phyloP scores from a whole-genome alignment of 1,284 basidiomycete genomes.

The Ustilago sp. region DNA sequence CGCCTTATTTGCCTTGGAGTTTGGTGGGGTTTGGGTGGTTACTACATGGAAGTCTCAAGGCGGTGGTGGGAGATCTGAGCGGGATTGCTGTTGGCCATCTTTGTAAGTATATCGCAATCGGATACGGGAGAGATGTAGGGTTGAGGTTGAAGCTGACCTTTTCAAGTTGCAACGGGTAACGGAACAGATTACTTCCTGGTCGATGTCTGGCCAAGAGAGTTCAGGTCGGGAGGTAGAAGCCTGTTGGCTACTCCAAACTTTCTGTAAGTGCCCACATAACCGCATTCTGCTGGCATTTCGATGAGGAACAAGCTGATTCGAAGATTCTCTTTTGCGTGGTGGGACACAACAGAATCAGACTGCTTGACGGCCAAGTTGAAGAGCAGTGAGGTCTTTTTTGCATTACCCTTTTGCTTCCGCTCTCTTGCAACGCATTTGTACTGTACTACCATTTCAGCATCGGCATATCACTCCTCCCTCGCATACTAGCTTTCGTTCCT shows the following conservation, averaged over 20 bases:
- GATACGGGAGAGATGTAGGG: too few species aligned
- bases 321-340: neutral
- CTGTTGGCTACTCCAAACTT: constrained; percentile 81
- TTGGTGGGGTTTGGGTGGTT: constrained; percentile 90
- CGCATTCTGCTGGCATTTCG: neutral
- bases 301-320: neutral
- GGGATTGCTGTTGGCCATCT: constrained; percentile 62
- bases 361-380: constrained; percentile 36
- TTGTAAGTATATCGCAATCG: constrained; percentile 44
- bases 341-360: constrained; percentile 26
- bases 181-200: constrained; percentile 81
- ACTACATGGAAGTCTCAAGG: constrained; percentile 85
- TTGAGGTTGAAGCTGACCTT: neutral
- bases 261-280: constrained; percentile 76
- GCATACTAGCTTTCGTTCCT: too few species aligned
- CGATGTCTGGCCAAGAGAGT: constrained; percentile 94
- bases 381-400: constrained; percentile 2
- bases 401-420: neutral
- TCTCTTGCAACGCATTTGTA: constrained; percentile 20
- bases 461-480: too few species aligned
- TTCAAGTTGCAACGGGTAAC: neutral
- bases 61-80: constrained; percentile 84
- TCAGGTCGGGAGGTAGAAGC: constrained; percentile 80
- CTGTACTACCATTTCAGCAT: constrained; percentile 4
- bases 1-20: constrained; percentile 92